Percentiles rank a stretch among this genome's conserved stretches.
These are phyloP conservation scores for Biscogniauxia sp. DNA, from an alignment of 2,329 filamentous ascomycete genomes.

Conservation along the genomic window DNA sequence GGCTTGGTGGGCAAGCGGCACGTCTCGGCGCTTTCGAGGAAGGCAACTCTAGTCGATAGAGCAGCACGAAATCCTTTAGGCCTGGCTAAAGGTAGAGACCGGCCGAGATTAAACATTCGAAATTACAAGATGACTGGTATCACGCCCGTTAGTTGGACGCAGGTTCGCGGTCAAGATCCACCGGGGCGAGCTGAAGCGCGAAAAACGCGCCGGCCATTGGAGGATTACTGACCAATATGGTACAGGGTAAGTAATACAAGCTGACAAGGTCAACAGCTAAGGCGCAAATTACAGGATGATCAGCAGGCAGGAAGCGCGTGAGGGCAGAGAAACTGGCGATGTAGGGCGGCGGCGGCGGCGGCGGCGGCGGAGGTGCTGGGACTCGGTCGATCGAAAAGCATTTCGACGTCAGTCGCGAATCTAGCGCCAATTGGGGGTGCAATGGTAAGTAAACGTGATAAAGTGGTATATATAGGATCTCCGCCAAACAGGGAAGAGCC, in stretches of 20 bases:
- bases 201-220: slow-evolving; percentile 25
- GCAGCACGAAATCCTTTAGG: slow-evolving; percentile 11
- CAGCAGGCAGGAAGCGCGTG: slow-evolving; percentile 19
- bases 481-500: slow-evolving; percentile 21
- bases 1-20: slow-evolving; percentile 4
- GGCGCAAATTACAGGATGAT: slow-evolving; percentile 16
- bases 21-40: slow-evolving; percentile 8
- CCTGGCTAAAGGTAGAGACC: slow-evolving; percentile 17
- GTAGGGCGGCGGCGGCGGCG: slow-evolving; percentile 13
- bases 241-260: slow-evolving; percentile 35
- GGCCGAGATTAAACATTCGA: slow-evolving; percentile 32
- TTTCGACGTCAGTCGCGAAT: slow-evolving; percentile 32
- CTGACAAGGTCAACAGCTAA: slow-evolving; percentile 20
- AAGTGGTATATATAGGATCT: slow-evolving; percentile 29
- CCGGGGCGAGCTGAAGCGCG: slow-evolving; percentile 8
- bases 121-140: slow-evolving; percentile 30
- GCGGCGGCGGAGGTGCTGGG: slow-evolving; percentile 23
- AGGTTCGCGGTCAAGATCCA: slow-evolving; percentile 12
- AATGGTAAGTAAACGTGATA: slow-evolving; percentile 7
- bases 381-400: slow-evolving; percentile 31
- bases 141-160: slow-evolving; percentile 22
- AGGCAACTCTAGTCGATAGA: slow-evolving; percentile 20
- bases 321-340: slow-evolving; percentile 20
- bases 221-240: slow-evolving; percentile 42
- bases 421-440: slow-evolving; percentile 17